Evolutionary conservation across 2,329 filamentous ascomycete species (phyloP).

Genomic region (Sclerotinia glacialis): DNA sequence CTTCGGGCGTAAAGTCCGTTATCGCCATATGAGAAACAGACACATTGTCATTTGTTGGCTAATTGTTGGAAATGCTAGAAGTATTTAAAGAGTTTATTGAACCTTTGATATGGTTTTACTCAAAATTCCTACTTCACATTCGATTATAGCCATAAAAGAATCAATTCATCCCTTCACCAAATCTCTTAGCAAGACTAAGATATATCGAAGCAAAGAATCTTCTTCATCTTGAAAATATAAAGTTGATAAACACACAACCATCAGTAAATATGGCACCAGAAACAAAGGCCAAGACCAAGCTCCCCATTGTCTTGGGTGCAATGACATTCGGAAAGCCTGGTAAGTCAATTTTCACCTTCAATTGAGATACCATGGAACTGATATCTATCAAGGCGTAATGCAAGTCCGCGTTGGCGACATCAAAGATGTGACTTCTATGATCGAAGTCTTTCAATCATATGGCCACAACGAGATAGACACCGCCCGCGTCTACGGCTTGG

Average conservation of each 20-base stretch:
- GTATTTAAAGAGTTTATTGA: neutral
- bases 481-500: conserved; percentile 61
- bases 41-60: neutral
- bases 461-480: conserved; percentile 71
- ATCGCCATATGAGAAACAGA: neutral
- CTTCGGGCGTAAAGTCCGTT: conserved; percentile 4
- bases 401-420: conserved; percentile 36
- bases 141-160: neutral
- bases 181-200: neutral
- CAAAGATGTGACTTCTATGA: conserved; percentile 55
- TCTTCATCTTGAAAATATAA: neutral
- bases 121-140: no score
- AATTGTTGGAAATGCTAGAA: no score
- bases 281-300: conserved; percentile 10
- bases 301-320: conserved; percentile 30
- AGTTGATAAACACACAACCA: neutral
- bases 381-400: conserved; percentile 28
- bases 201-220: neutral
- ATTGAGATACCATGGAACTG: neutral
- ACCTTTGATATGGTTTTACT: neutral
- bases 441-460: conserved; percentile 62
- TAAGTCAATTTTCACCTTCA: neutral
- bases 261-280: neutral
- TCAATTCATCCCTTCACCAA: neutral
- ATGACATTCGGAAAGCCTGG: conserved; percentile 31